Percentiles rank a stretch among this genome's conserved stretches.
Conservation (phyloP, 2,329 filamentous ascomycete genomes). For the Tricladium varicosporioides region DNA sequence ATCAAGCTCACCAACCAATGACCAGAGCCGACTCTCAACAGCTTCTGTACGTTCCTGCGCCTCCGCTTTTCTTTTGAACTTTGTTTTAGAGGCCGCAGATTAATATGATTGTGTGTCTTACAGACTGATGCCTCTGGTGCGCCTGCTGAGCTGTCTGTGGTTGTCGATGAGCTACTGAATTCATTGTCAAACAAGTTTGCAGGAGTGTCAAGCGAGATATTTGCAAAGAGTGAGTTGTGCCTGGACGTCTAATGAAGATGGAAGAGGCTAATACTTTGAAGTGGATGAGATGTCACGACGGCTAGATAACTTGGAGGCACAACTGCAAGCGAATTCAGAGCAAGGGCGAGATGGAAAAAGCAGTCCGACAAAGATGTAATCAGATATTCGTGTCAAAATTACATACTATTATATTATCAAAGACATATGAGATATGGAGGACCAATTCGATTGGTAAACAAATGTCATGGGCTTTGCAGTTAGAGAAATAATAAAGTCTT, state of each 20-base stretch:
- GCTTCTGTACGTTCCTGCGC: slow-evolving; percentile 1
- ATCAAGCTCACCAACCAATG: background rate
- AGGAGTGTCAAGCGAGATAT: slow-evolving; percentile 79
- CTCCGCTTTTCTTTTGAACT: background rate
- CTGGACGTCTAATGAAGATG: background rate
- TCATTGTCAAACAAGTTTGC: slow-evolving; percentile 84
- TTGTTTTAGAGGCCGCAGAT: no score
- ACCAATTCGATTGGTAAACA: background rate
- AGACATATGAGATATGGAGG: background rate
- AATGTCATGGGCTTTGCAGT: no score
- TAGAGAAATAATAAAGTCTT: no score
- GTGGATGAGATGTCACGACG: slow-evolving; percentile 94
- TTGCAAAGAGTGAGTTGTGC: slow-evolving; percentile 68
- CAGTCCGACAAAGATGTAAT: slow-evolving; percentile 27
- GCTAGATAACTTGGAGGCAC: slow-evolving; percentile 68
- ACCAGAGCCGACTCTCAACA: background rate
- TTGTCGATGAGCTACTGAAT: slow-evolving; percentile 84
- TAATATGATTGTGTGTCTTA: background rate
- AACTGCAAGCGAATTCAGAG: slow-evolving; percentile 26
- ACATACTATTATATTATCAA: background rate
- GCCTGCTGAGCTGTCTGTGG: slow-evolving; percentile 38
- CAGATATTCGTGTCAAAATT: background rate
- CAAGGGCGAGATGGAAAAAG: slow-evolving; percentile 22
- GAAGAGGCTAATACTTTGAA: slow-evolving; percentile 37
- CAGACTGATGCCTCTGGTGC: slow-evolving; percentile 23